These are phyloP conservation scores for Oenanthe sinensis DNA, from an alignment of 129 eudicot species.

Conservation along the genomic window DNA sequence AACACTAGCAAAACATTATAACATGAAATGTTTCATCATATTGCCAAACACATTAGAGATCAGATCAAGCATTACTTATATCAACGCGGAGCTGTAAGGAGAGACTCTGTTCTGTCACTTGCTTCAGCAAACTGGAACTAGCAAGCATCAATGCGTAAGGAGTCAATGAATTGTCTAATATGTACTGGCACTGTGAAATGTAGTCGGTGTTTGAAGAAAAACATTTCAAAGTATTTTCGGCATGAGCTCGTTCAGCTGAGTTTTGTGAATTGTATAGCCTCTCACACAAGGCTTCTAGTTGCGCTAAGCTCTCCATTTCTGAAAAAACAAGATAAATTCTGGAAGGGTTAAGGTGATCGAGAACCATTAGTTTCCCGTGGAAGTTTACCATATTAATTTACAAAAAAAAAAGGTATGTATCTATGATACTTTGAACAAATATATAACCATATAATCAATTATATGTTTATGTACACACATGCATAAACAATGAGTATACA, in stretches of 20 bases:
- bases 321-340: slow-evolving; percentile 22
- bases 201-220: slow-evolving; percentile 79
- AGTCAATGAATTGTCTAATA: slow-evolving; percentile 86
- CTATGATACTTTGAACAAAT: not conserved
- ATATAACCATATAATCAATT: not conserved
- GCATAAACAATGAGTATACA: not conserved
- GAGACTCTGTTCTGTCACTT: slow-evolving; percentile 95
- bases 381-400: slow-evolving; percentile 38
- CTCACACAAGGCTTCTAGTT: slow-evolving; percentile 91
- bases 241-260: slow-evolving; percentile 91
- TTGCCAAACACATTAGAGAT: not conserved
- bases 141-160: slow-evolving; percentile 99
- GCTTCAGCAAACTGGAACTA: slow-evolving; percentile 97
- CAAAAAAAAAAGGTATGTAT: not conserved
- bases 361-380: slow-evolving; percentile 54
- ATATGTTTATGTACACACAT: not conserved
- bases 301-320: slow-evolving; percentile 93
- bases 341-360: slow-evolving; percentile 41
- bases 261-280: slow-evolving; percentile 95
- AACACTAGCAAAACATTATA: not conserved
- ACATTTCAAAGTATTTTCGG: slow-evolving; percentile 86
- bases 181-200: slow-evolving; percentile 93
- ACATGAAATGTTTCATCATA: not conserved
- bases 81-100: slow-evolving; percentile 95
- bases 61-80: slow-evolving; percentile 59